phyloP scores from a whole-genome alignment of 495 filamentous ascomycete genomes.

The Penicillium diatomitis region DNA sequence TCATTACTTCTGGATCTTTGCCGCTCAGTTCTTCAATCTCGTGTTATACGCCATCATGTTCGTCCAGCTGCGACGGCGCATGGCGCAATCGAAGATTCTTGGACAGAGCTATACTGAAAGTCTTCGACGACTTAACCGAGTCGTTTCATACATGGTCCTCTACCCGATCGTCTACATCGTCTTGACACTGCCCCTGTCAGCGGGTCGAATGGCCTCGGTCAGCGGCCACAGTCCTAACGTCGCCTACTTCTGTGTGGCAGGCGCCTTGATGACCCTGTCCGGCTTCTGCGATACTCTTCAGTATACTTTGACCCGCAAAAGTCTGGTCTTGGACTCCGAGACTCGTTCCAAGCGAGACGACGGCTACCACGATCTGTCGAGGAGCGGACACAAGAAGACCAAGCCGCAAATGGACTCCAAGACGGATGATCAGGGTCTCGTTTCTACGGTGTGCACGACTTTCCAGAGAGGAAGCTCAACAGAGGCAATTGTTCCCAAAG shows the following conservation, averaged over 20 bases:
- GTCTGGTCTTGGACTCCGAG: conserved; percentile 21
- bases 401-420: conserved; percentile 1
- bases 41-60: conserved; percentile 53
- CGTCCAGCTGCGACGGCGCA: conserved; percentile 37
- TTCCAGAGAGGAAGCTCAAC: conserved; percentile 6
- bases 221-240: conserved; percentile 40
- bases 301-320: conserved; percentile 49
- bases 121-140: conserved; percentile 16
- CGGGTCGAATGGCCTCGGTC: conserved; percentile 53
- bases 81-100: conserved; percentile 21
- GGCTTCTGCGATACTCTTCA: conserved; percentile 59
- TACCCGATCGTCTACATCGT: conserved; percentile 60
- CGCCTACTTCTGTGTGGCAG: conserved; percentile 53
- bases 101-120: conserved; percentile 14
- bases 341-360: conserved; percentile 10
- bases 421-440: conserved; percentile 7
- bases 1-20: conserved; percentile 67
- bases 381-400: conserved; percentile 3
- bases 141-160: conserved; percentile 53
- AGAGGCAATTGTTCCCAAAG: conserved; percentile 9
- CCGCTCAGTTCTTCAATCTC: conserved; percentile 49
- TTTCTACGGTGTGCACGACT: conserved; percentile 9
- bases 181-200: conserved; percentile 54
- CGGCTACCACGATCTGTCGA: conserved; percentile 8
- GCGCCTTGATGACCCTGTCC: conserved; percentile 54